Conservation (phyloP, 2,329 filamentous ascomycete species). For the Fusarium torulosum region DNA sequence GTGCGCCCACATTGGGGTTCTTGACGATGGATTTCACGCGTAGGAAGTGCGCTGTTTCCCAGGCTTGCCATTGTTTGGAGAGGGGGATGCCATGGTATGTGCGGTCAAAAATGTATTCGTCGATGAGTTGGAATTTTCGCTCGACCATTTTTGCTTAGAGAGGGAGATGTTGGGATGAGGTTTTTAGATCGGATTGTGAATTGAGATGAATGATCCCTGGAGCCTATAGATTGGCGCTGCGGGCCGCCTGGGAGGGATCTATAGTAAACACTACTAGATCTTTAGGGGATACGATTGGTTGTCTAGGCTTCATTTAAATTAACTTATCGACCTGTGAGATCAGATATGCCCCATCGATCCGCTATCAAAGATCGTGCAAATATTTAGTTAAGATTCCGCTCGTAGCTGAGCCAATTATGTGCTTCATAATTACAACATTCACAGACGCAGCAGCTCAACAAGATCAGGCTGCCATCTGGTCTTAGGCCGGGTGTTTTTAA, state of each 20-base stretch:
- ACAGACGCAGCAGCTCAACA: too few relatives aligned
- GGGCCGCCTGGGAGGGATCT: neutral
- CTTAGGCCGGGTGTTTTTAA: too few relatives aligned
- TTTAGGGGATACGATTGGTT: neutral
- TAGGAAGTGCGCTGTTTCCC: slow-evolving; percentile 14
- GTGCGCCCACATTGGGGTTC: neutral
- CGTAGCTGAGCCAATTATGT: neutral
- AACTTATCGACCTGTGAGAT: neutral
- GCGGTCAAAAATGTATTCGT: neutral
- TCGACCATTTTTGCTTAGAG: slow-evolving; percentile 1
- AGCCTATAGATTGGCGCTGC: neutral
- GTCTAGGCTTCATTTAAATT: neutral
- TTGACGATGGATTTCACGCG: neutral
- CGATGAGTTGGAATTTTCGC: neutral
- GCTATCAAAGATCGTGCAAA: too few relatives aligned
- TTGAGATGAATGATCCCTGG: neutral
- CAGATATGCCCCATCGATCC: too few relatives aligned
- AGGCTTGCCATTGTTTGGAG: slow-evolving; percentile 6
- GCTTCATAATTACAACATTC: neutral
- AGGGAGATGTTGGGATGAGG: neutral
- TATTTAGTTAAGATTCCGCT: neutral
- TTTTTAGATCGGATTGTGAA: neutral
- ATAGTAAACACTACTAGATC: slow-evolving; percentile 3
- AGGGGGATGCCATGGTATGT: neutral
- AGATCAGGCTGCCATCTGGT: too few relatives aligned